A percentile compares a stretch with the other conserved stretches of the same genome.
These are phyloP conservation scores for Blastocystis sp. DNA, from an alignment of 352 stramenopile genomes.

Conservation along the genomic window DNA sequence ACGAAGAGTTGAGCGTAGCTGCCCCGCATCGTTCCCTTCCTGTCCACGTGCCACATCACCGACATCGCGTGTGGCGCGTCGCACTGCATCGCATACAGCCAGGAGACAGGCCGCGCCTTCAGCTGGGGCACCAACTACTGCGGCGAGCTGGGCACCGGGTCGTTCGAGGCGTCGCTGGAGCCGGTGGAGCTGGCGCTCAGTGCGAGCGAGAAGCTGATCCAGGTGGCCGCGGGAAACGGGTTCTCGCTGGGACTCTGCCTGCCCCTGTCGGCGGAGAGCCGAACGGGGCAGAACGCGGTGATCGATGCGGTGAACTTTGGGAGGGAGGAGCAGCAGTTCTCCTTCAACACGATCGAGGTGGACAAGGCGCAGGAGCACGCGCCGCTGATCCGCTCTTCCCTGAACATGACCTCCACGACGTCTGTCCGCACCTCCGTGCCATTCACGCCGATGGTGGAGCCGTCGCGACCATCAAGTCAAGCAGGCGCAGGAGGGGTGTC, in stretches of 20 bases:
- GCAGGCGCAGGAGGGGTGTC: too few relatives aligned
- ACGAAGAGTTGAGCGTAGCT: slow-evolving; percentile 55
- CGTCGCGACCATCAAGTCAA: not conserved
- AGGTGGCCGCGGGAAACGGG: slow-evolving; percentile 22
- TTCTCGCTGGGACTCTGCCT: slow-evolving; percentile 24
- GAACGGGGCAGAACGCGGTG: not conserved
- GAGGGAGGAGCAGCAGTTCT: slow-evolving; percentile 1
- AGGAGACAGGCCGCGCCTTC: slow-evolving; percentile 70
- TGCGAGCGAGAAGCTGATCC: slow-evolving; percentile 18
- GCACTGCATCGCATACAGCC: slow-evolving; percentile 71
- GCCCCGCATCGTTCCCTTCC: slow-evolving; percentile 60
- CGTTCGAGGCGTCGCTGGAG: not conserved
- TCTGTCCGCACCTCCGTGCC: not conserved
- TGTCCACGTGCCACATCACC: slow-evolving; percentile 20
- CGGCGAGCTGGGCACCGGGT: slow-evolving; percentile 30
- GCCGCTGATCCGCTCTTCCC: not conserved
- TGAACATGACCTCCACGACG: slow-evolving; percentile 31
- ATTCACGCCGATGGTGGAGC: slow-evolving; percentile 39
- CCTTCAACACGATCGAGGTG: slow-evolving; percentile 45
- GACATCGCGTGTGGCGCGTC: slow-evolving; percentile 70
- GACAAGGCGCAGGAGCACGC: not conserved
- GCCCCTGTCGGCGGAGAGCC: not conserved
- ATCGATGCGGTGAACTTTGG: slow-evolving; percentile 1
- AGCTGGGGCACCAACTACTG: slow-evolving; percentile 70
- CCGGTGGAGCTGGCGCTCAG: slow-evolving; percentile 9